Base-by-base conservation (phyloP, 2,329 filamentous ascomycete species). In the Aspergillus melleus region DNA sequence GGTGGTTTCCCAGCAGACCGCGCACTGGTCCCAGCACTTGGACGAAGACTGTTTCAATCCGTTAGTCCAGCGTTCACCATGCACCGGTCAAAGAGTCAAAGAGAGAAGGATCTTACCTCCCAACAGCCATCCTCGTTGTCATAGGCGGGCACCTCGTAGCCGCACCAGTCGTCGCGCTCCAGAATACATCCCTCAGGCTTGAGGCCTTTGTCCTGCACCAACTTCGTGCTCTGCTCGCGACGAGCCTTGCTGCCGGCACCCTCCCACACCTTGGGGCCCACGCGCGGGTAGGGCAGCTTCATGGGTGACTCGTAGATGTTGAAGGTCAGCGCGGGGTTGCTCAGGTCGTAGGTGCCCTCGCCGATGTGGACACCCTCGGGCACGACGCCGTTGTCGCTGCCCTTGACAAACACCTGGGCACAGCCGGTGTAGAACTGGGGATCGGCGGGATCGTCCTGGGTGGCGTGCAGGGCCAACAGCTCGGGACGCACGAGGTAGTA, bases 341-440 rank as follows among this genome's bases (percentile, higher is more conserved):
- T 77, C 14, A 79, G 74, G 54, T 81, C 72, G 56, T 90, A 81
- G 66, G 90, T 83, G 8, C 88, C 59, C 58, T 64, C 88, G 0
- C 89, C 89, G 61, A 92, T 91, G 55, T 79, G 81, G 59, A 88
- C 86, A 3, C 81, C 83, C 58, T 73, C 62, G 0, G 85, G 84
- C 6, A 84, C 76, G 6, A 84, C 76, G 1, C 79, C 72, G 0
- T 78, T 73, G 6, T 79, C 82, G 1, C 74, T 71, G 51, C 81
- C 81, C 30, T 85, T 68, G 52, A 92, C 74, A 70, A 85, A 89
- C 63, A 92, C 79, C 74, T 92, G 90, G 1, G 88, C 88, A 72
- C 90, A 92, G 54, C 88, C 86, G 54, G 84, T 78, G 72, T 90
- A 92, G 76, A 90, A 90, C 73, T 92, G 89, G n/a, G 90, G 86